Conservation (phyloP, 1,284 basidiomycete genomes). For the Melampsora allii-populina region DNA sequence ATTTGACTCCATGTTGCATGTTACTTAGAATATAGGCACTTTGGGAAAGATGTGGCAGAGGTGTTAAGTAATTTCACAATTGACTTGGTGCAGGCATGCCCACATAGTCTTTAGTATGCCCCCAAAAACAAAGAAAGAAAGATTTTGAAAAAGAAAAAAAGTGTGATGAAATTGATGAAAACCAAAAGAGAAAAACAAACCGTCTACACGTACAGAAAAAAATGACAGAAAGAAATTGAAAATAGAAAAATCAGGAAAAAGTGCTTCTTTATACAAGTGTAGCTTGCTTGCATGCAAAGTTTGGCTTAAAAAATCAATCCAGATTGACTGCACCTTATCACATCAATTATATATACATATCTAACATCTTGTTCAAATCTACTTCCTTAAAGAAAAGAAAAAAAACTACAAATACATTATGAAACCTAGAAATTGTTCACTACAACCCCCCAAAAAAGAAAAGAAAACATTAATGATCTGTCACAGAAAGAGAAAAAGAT, state of each 20-base stretch:
- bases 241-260: background rate
- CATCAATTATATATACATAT: background rate
- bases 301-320: background rate
- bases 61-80: no score
- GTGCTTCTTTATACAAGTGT: background rate
- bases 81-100: no score
- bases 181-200: background rate
- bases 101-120: no score
- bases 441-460: background rate
- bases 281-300: background rate
- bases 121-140: background rate
- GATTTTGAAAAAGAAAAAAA: background rate
- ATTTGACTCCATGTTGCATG: no score
- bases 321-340: background rate
- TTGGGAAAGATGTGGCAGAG: no score
- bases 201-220: background rate
- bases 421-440: background rate
- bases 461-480: background rate
- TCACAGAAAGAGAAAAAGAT: background rate
- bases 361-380: background rate
- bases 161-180: background rate
- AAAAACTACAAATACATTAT: background rate
- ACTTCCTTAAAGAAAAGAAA: background rate
- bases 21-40: no score
- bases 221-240: background rate